Evolutionary conservation across 78 protist genomes (phyloP).

Genomic region (Dictyostelium discoideum): DNA sequence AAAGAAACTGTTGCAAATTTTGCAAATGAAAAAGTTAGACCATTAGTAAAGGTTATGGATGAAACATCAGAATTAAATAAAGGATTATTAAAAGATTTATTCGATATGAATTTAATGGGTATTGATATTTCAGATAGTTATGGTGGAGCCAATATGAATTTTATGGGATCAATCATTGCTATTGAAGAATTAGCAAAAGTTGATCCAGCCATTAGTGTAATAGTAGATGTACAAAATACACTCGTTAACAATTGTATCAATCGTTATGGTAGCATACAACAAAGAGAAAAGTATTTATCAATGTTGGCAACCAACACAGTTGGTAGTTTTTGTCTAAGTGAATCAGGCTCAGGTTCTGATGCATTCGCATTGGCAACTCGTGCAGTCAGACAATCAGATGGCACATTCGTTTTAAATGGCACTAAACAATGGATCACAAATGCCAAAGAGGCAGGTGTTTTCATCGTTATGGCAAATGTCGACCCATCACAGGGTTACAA

Average conservation of each 20-base stretch:
- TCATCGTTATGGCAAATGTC: slow-evolving; percentile 95
- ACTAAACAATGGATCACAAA: slow-evolving; percentile 96
- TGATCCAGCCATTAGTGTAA: slow-evolving; percentile 85
- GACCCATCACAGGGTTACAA: slow-evolving; percentile 82
- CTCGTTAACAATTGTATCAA: slow-evolving; percentile 78
- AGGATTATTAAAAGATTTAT: slow-evolving; percentile 39
- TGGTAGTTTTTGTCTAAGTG: slow-evolving; percentile 95
- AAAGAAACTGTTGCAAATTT: slow-evolving; percentile 44
- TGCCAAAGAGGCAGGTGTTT: slow-evolving; percentile 92
- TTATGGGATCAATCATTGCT: slow-evolving; percentile 88
- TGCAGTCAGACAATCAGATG: slow-evolving; percentile 86
- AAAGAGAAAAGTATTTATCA: slow-evolving; percentile 84
- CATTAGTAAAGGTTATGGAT: slow-evolving; percentile 78
- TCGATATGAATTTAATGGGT: slow-evolving; percentile 90
- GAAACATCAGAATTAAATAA: slow-evolving; percentile 20
- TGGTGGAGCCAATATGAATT: slow-evolving; percentile 92
- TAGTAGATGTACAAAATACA: slow-evolving; percentile 88
- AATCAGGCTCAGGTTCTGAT: slow-evolving; percentile 92
- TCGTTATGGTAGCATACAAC: slow-evolving; percentile 85
- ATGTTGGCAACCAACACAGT: slow-evolving; percentile 83
- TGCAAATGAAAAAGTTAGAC: slow-evolving; percentile 52
- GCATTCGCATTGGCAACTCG: slow-evolving; percentile 94
- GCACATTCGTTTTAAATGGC: slow-evolving; percentile 94
- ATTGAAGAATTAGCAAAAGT: slow-evolving; percentile 94
- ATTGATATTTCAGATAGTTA: slow-evolving; percentile 87